Evolutionary conservation across 257 asterid species (phyloP), one percentile per base, ranked within the genome.

Genomic region (Plectranthus barbatus): DNA sequence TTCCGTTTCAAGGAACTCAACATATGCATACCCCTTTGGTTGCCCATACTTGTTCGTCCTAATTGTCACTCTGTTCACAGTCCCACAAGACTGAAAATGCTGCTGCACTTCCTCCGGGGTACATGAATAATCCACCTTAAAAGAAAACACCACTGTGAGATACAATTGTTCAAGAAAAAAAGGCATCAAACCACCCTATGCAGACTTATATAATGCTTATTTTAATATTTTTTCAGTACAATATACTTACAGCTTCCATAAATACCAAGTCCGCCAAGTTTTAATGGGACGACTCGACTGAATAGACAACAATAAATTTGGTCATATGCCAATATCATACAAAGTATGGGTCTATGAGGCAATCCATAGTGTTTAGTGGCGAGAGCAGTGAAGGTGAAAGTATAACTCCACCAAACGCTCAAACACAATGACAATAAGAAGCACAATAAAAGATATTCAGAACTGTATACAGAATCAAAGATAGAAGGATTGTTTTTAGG

Each of bases 101-200:
- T 81, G 94, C 62, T 87, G 95, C 55, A 84, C 93, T 72, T 88
- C 96, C 80, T 88, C 89, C 0, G 94, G 94, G 8, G 87, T 88
- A 70, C 96, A 88, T 45, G 91, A 60, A 72, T 88, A 88, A 58
- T 88, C 96, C 81, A 81, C 95, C 92, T 74, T 53, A 5, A 64
- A 29, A 20, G 51, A 49, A 68, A 29, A 67, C 29, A 48, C 36
- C 53, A 48, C 20, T 14, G 13, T 56, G 65, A 72, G 18, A 29
- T 40, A 39, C 46, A 56, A 37, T 26, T 3, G 18, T 31, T 53
- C 36, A 37, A 23, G 5, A 12, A 34, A 4, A 14, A 37, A 19
- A 26, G 24, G 9, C 20, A 64, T 14, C 56, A 57, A 65, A 33
- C 47, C 31, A 59, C 49, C 45, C 8, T 24, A 44, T 44, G 18